phyloP scores from a whole-genome alignment of 208 protist genomes.

The Leishmania gerbilli region DNA sequence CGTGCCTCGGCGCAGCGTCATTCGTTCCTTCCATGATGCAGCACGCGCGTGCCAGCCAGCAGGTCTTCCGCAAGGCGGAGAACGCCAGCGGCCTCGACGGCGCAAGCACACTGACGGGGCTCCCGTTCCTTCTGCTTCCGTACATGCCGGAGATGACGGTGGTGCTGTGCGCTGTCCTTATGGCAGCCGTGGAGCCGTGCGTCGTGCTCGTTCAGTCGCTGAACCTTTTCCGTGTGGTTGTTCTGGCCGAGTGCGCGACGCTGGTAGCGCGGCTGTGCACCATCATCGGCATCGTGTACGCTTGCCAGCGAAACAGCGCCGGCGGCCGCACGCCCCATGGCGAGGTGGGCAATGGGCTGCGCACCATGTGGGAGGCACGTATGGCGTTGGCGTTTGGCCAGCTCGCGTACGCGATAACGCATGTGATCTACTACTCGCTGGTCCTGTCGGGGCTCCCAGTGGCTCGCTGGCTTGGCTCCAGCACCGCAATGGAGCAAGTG shows the following conservation, averaged over 20 bases:
- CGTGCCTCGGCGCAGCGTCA: slow-evolving; percentile 15
- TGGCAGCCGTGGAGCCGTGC: slow-evolving; percentile 60
- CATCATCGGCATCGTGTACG: slow-evolving; percentile 40
- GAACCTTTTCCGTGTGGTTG: slow-evolving; percentile 60
- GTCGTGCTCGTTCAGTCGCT: slow-evolving; percentile 68
- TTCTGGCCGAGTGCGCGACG: slow-evolving; percentile 69
- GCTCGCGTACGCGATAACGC: slow-evolving; percentile 50
- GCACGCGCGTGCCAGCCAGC: slow-evolving; percentile 24
- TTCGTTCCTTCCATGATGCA: slow-evolving; percentile 31
- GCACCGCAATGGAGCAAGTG: slow-evolving; percentile 29
- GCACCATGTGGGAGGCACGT: slow-evolving; percentile 45
- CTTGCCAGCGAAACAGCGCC: slow-evolving; percentile 10
- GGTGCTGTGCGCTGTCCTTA: slow-evolving; percentile 43
- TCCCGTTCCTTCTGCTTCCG: slow-evolving; percentile 7
- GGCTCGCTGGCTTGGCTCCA: slow-evolving; percentile 34
- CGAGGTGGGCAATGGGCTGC: slow-evolving; percentile 20
- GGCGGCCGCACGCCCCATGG: neutral
- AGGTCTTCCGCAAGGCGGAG: neutral
- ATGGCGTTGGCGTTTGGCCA: slow-evolving; percentile 63
- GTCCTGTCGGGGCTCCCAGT: slow-evolving; percentile 32
- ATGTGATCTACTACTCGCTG: slow-evolving; percentile 52
- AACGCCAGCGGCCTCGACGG: neutral
- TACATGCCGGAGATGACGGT: slow-evolving; percentile 60
- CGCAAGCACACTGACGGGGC: slow-evolving; percentile 2
- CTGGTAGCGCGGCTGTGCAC: slow-evolving; percentile 52